Percentiles rank a stretch among this genome's conserved stretches.
Evolutionary conservation across 768 basidiomycete genomes (phyloP).

Genomic region (Epithele typhae): DNA sequence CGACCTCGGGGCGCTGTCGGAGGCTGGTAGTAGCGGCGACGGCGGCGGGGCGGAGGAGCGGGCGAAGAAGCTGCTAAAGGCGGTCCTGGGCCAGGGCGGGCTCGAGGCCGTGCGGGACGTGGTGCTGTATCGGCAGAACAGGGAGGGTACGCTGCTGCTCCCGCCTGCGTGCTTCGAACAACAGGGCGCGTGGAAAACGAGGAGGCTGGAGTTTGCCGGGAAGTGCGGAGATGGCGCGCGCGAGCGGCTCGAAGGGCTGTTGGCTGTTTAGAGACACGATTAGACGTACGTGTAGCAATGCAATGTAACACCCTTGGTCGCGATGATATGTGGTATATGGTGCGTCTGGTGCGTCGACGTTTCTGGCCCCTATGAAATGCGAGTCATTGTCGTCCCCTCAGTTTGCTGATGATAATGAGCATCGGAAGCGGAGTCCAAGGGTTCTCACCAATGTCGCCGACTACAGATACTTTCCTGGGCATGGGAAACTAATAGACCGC

Average conservation of each 20-base stretch:
- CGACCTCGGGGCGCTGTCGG: conserved; percentile 37
- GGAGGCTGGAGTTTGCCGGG: conserved; percentile 21
- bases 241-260: conserved; percentile 20
- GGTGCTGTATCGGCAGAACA: conserved; percentile 51
- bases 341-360: no score
- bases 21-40: background rate
- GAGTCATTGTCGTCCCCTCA: no score
- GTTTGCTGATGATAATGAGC: no score
- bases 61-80: conserved; percentile 42
- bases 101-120: conserved; percentile 47
- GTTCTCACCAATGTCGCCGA: no score
- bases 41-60: conserved; percentile 24
- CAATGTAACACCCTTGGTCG: no score
- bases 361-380: no score
- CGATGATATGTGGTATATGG: no score
- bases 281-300: no score
- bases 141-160: conserved; percentile 31
- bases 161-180: conserved; percentile 50
- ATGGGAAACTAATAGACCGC: no score
- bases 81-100: conserved; percentile 47
- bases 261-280: background rate
- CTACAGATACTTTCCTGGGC: no score
- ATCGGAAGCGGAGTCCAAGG: no score
- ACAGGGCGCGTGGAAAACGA: conserved; percentile 8
- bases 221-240: conserved; percentile 16